phyloP scores from a whole-genome alignment of 768 basidiomycete genomes.

The Thelephora ganbajun region DNA sequence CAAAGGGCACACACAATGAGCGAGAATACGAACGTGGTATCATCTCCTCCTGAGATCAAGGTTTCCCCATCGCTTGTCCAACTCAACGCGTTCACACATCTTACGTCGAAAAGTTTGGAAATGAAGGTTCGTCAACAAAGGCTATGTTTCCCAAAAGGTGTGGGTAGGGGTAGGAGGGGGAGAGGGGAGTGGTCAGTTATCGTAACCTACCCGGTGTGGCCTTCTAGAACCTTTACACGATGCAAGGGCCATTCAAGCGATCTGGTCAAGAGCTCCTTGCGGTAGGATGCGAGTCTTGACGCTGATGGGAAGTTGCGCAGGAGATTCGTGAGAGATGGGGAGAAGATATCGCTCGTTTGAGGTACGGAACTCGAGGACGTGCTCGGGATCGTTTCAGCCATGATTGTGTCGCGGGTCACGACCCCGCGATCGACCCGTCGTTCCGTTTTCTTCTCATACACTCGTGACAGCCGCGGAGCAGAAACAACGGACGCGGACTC shows the following conservation, averaged over 20 bases:
- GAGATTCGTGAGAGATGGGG: background rate
- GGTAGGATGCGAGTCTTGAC: background rate
- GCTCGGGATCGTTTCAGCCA: too few relatives aligned
- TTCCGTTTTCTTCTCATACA: too few relatives aligned
- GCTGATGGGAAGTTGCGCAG: background rate
- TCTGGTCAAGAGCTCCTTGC: constrained; percentile 6
- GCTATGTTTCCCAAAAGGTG: background rate
- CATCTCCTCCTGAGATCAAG: constrained; percentile 61
- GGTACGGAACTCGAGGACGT: too few relatives aligned
- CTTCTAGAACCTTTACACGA: constrained; percentile 65
- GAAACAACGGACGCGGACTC: too few relatives aligned
- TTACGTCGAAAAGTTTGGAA: constrained; percentile 13
- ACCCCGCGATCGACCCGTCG: too few relatives aligned
- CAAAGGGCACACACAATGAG: background rate
- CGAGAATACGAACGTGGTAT: constrained; percentile 36
- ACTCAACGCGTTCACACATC: constrained; percentile 66
- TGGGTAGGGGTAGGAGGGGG: background rate
- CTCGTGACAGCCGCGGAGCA: too few relatives aligned
- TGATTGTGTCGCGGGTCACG: too few relatives aligned
- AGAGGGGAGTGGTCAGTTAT: background rate
- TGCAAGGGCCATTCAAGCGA: constrained; percentile 27
- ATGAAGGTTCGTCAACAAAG: background rate
- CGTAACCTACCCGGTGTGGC: constrained; percentile 53
- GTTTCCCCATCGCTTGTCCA: constrained; percentile 58
- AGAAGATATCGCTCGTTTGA: background rate